Evolutionary conservation across 2,329 filamentous ascomycete genomes (phyloP).

Genomic region (Xylaria sp.): DNA sequence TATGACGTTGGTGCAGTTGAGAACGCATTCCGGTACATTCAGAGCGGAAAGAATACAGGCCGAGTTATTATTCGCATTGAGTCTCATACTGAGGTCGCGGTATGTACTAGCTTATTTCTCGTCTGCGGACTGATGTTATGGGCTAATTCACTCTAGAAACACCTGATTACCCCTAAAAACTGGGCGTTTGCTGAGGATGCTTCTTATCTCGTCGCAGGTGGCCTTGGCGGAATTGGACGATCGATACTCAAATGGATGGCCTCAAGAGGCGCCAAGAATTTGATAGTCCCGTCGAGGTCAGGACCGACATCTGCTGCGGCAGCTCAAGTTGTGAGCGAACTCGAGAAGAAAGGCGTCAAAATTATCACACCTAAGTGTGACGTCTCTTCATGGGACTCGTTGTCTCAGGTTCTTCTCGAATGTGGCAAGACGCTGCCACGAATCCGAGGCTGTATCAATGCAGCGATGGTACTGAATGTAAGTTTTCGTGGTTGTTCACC

Average conservation of each 20-base stretch:
- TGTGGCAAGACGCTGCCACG: no score
- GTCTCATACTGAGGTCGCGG: no score
- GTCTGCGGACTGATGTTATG: no score
- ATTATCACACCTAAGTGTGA: neutral
- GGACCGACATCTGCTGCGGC: neutral
- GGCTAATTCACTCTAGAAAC: no score
- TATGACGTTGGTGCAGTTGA: no score
- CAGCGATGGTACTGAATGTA: neutral
- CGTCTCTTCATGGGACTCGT: neutral
- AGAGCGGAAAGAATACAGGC: no score
- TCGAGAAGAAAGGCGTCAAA: neutral
- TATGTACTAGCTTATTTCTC: no score
- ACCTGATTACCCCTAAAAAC: no score
- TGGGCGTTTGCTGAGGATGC: neutral
- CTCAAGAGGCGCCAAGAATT: neutral
- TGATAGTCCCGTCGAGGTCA: neutral
- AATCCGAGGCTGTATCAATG: neutral
- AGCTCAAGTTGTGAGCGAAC: neutral
- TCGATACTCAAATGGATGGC: neutral
- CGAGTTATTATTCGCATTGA: no score
- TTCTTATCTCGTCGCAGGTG: neutral
- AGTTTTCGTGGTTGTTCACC: no score
- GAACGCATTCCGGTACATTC: no score
- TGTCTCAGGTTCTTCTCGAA: neutral
- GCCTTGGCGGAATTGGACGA: slow-evolving; percentile 2